phyloP scores from a whole-genome alignment of 1,284 basidiomycete genomes.

The Cryptococcus wingfieldii region DNA sequence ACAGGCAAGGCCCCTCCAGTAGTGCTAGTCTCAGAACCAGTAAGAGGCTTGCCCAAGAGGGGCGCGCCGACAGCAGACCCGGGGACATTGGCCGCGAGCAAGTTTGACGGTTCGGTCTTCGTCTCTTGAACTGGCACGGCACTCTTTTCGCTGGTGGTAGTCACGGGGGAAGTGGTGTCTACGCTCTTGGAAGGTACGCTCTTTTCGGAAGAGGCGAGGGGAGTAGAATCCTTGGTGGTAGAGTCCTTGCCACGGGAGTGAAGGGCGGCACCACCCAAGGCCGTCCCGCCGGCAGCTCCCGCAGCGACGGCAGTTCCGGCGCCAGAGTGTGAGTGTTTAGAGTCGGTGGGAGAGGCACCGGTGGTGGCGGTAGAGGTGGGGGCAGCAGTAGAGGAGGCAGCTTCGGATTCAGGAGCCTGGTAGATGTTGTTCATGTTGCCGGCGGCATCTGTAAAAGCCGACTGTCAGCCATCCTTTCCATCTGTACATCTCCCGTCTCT shows the following conservation, averaged over 20 bases:
- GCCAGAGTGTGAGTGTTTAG: neutral
- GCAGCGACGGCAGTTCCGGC: neutral
- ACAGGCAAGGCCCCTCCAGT: neutral
- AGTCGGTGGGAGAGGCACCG: constrained; percentile 2
- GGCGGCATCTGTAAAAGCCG: constrained; percentile 33
- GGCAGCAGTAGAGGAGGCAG: constrained; percentile 8
- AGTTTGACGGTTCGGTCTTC: constrained; percentile 20
- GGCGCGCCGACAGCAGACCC: constrained; percentile 19
- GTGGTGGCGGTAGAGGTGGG: constrained; percentile 5
- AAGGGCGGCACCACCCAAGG: neutral
- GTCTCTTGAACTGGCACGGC: constrained; percentile 1
- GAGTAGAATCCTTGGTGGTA: neutral
- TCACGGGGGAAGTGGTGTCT: constrained; percentile 3
- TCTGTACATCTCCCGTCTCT: neutral
- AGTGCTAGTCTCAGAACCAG: neutral
- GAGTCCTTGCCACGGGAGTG: neutral
- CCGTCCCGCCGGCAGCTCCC: neutral
- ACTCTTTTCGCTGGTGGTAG: constrained; percentile 3
- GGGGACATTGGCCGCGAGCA: constrained; percentile 30
- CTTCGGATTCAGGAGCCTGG: constrained; percentile 32
- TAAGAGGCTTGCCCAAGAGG: constrained; percentile 5
- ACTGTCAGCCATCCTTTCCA: neutral
- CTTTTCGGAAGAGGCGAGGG: no score
- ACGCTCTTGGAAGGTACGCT: neutral
- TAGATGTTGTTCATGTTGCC: constrained; percentile 51